A percentile compares a stretch with the other conserved stretches of the same genome.
Conservation (phyloP, 371 early-diverging fungal genomes). For the Dinochytrium kinnereticum region DNA sequence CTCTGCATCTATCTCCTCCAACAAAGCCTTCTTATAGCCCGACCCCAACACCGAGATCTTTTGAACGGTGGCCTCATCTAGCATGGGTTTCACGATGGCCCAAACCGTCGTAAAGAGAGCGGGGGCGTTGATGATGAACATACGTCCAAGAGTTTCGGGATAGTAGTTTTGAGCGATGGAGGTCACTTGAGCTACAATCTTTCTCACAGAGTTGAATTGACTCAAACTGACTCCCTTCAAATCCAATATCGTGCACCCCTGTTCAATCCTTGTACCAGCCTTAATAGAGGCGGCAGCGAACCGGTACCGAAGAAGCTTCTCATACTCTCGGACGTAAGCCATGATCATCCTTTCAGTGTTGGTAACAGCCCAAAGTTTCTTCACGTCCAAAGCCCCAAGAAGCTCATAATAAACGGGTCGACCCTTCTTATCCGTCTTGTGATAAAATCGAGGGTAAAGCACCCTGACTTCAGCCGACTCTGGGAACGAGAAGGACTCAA, state of each 20-base stretch:
- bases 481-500: constrained; percentile 34
- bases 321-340: constrained; percentile 71
- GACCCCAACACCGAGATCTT: constrained; percentile 69
- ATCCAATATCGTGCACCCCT: constrained; percentile 74
- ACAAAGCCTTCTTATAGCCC: constrained; percentile 58
- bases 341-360: constrained; percentile 66
- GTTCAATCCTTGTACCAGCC: constrained; percentile 64
- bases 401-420: constrained; percentile 76
- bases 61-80: constrained; percentile 73
- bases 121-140: constrained; percentile 78
- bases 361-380: constrained; percentile 64
- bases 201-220: constrained; percentile 61
- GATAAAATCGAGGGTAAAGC: constrained; percentile 72
- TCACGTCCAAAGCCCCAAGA: constrained; percentile 63
- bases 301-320: constrained; percentile 62
- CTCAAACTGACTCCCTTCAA: constrained; percentile 67
- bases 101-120: constrained; percentile 73
- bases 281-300: constrained; percentile 64
- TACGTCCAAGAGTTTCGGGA: constrained; percentile 74
- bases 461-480: constrained; percentile 32
- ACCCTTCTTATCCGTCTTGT: constrained; percentile 73
- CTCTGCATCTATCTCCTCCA: constrained; percentile 63
- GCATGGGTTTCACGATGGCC: constrained; percentile 67
- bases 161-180: constrained; percentile 78
- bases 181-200: constrained; percentile 66